Conservation (phyloP, 2,329 filamentous ascomycete genomes). For the Alternaria tenuissima region DNA sequence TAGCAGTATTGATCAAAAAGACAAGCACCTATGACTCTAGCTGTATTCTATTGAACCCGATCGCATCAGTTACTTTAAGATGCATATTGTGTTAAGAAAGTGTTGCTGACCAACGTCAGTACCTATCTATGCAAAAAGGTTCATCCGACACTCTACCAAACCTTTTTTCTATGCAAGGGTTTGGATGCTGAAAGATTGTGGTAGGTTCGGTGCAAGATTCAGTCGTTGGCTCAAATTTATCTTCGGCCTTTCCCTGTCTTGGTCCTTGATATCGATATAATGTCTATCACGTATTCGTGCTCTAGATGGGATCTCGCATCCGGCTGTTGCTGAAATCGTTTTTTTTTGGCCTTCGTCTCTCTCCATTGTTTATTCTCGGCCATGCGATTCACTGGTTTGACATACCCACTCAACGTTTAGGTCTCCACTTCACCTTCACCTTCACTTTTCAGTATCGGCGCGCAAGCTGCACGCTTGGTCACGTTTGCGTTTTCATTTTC, state of each 20-base stretch:
- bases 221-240: neutral
- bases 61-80: slow-evolving; percentile 36
- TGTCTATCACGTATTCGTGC: slow-evolving; percentile 13
- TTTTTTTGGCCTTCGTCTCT: neutral
- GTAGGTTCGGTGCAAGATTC: neutral
- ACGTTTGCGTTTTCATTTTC: neutral
- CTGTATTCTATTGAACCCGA: slow-evolving; percentile 31
- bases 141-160: neutral
- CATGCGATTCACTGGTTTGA: neutral
- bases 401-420: neutral
- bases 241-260: neutral
- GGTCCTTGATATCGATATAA: neutral
- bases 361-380: neutral
- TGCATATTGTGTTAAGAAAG: slow-evolving; percentile 2
- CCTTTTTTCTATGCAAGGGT: neutral
- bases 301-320: slow-evolving; percentile 25
- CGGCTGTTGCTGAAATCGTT: slow-evolving; percentile 2
- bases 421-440: slow-evolving; percentile 1
- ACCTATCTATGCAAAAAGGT: slow-evolving; percentile 25
- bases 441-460: slow-evolving; percentile 6
- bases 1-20: neutral
- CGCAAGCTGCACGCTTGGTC: neutral
- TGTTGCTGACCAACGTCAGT: slow-evolving; percentile 29
- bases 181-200: neutral
- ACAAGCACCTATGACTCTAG: slow-evolving; percentile 1